Base-by-base conservation (phyloP, 2,329 filamentous ascomycete genomes). In the Exophiala mesophila region DNA sequence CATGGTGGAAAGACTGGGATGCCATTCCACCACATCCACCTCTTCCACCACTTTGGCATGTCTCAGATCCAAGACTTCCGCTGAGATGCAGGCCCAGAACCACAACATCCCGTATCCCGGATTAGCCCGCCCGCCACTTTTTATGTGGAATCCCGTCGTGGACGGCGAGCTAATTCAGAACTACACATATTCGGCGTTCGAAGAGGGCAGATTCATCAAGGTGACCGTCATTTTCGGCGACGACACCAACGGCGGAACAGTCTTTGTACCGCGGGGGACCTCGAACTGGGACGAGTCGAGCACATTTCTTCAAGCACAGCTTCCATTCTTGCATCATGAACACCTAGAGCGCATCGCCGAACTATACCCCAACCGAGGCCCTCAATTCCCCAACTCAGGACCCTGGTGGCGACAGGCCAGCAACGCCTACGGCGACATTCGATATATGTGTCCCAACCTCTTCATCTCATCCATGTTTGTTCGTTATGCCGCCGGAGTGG, bases 191-290 rank as follows among this genome's bases (percentile, higher is more conserved):
- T 56, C 57, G 4, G 64, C 73, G 15, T 75, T 75, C 55, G 61
- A 64, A 4, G 49, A 67, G 24, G 73, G 72, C 3, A 64, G 65
- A 28, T 76, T 74, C 55, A 60, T 73, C 52, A 65, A 69, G 35
- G 65, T 78, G 0, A 75, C 75, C 2, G 70, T 73, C 8, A 76
- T 78, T 44, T 73, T 72, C 50, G 76, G 77, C 38, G 72, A 77
- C 50, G 75, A 75, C 59, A 78, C 76, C 3, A 78, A 86, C 59
- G 82, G 81, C 60, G 82, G 82, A 24, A 82, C 80, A 0, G 61
- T 72, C 3, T 84, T 83, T 56, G 71, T 74, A 0, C 77, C 79
- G 0, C 57, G 59, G 15, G 62, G 58, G 20, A 72, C 75, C 1
- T 63, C 66, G 28, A 76, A 65, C 16, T 55, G 70, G 3, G 60